These are phyloP conservation scores for Grosmannia huntii DNA, from an alignment of 2,329 filamentous ascomycete species.

Conservation along the genomic window DNA sequence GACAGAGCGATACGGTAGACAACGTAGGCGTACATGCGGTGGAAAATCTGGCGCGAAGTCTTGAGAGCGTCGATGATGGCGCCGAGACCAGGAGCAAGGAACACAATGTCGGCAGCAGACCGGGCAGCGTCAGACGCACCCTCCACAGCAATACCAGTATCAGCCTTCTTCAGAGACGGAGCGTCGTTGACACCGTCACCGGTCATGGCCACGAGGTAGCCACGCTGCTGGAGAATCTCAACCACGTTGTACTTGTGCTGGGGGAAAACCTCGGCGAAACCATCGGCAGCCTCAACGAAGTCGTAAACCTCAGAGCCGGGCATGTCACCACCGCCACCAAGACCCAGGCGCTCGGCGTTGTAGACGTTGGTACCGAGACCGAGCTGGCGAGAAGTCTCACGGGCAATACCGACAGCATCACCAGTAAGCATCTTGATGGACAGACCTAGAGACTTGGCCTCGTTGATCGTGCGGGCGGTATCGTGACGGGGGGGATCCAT, in stretches of 20 bases:
- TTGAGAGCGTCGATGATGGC: constrained; percentile 89
- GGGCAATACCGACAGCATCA: constrained; percentile 85
- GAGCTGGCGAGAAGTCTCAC: constrained; percentile 82
- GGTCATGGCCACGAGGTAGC: constrained; percentile 91
- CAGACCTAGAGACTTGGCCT: constrained; percentile 76
- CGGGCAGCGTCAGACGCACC: constrained; percentile 83
- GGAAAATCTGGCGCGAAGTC: constrained; percentile 88
- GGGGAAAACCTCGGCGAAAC: constrained; percentile 88
- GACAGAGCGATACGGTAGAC: constrained; percentile 91
- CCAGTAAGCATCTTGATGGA: constrained; percentile 95
- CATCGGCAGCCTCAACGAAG: constrained; percentile 90
- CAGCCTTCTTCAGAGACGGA: constrained; percentile 86
- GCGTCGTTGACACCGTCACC: constrained; percentile 94
- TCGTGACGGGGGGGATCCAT: constrained; percentile 84
- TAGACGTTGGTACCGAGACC: constrained; percentile 89
- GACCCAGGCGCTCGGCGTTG: constrained; percentile 83
- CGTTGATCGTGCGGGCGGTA: constrained; percentile 79
- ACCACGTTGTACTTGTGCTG: constrained; percentile 94
- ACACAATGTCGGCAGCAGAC: constrained; percentile 86
- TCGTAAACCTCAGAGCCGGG: constrained; percentile 88
- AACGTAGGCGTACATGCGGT: constrained; percentile 93
- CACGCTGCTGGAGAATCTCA: constrained; percentile 85
- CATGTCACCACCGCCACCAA: constrained; percentile 84
- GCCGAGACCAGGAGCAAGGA: constrained; percentile 80
- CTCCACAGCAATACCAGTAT: constrained; percentile 91